Evolutionary conservation across 2,329 filamentous ascomycete genomes (phyloP).

Genomic region (Cordyceps cicadae): DNA sequence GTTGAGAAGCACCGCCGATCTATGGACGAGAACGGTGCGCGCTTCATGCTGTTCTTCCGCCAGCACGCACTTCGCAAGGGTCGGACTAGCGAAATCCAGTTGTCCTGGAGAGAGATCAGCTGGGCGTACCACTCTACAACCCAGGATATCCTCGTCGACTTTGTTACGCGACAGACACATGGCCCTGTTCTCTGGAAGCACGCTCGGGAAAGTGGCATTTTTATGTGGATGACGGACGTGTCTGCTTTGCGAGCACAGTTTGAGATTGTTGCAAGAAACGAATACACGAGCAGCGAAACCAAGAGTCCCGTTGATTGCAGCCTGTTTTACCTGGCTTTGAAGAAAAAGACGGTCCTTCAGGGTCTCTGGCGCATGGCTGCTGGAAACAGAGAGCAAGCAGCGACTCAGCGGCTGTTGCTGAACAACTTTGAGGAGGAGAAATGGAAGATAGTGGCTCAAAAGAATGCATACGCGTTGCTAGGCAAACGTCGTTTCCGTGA

Average conservation of each 20-base stretch:
- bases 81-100: slow-evolving; percentile 53
- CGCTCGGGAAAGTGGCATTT: slow-evolving; percentile 78
- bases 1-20: slow-evolving; percentile 82
- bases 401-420: slow-evolving; percentile 71
- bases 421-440: slow-evolving; percentile 84
- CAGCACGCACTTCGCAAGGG: slow-evolving; percentile 66
- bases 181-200: slow-evolving; percentile 76
- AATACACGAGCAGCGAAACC: slow-evolving; percentile 80
- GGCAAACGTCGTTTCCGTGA: slow-evolving; percentile 79
- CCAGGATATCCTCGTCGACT: slow-evolving; percentile 82
- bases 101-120: slow-evolving; percentile 72
- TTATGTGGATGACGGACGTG: slow-evolving; percentile 85
- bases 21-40: slow-evolving; percentile 81
- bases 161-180: slow-evolving; percentile 72
- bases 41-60: slow-evolving; percentile 81
- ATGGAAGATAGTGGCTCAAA: slow-evolving; percentile 83
- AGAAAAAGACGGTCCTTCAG: slow-evolving; percentile 82
- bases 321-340: slow-evolving; percentile 81
- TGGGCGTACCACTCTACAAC: slow-evolving; percentile 80
- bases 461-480: slow-evolving; percentile 93
- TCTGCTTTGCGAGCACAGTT: slow-evolving; percentile 67
- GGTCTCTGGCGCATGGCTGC: slow-evolving; percentile 91
- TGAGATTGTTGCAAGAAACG: slow-evolving; percentile 82
- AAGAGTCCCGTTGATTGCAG: slow-evolving; percentile 89
- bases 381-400: slow-evolving; percentile 77